Evolutionary conservation across 202 grass and related monocot genomes (phyloP), one percentile per base, ranked within the genome.

Genomic region (Zoysia matrella): DNA sequence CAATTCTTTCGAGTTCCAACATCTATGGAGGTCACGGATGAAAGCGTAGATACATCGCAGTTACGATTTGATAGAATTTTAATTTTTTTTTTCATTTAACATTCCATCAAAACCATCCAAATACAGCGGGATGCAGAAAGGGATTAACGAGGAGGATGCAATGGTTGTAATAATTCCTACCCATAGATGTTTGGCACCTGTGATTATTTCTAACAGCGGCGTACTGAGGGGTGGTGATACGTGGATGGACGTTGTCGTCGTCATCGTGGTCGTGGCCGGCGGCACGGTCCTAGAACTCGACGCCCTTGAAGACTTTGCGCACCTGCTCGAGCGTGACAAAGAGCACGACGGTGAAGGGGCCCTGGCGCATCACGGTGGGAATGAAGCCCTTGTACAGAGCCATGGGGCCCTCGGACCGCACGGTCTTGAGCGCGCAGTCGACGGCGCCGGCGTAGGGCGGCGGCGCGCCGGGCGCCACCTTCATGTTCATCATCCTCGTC

Each of bases 311-410:
- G 47, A 99, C 79, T 73, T 99, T 99, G 85, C 96, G 91, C 52
- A 99, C 96, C 93, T 99, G 96, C 85, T 99, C 96, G 47, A 99
- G 96, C 46, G 96, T 99, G 64, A 99, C 96, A 82, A 99, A 99
- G 81, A 99, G 93, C 49, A 99, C 96, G 4, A 98, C 84, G 39
- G 95, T 98, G 85, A 95, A 98, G 0, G 95, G 95, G 0, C 95
- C 95, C 88, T 98, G 95, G 11, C 95, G 88, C 40, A 87, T 88
- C 43, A 98, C 92, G 1, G 95, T 98, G 69, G 95, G 95, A 82
- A 98, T 86, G 86, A 98, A 98, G 0, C 95, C 95, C 82, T 95
- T 93, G 92, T 95, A 98, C 1, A 98, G 84, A 70, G 95, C 92
- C 92, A 95, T 98, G 10, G 88, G 55, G 7, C 95, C 95, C 74